Evolutionary conservation across 1,284 basidiomycete species (phyloP).

Genomic region (Ustilago curta): DNA sequence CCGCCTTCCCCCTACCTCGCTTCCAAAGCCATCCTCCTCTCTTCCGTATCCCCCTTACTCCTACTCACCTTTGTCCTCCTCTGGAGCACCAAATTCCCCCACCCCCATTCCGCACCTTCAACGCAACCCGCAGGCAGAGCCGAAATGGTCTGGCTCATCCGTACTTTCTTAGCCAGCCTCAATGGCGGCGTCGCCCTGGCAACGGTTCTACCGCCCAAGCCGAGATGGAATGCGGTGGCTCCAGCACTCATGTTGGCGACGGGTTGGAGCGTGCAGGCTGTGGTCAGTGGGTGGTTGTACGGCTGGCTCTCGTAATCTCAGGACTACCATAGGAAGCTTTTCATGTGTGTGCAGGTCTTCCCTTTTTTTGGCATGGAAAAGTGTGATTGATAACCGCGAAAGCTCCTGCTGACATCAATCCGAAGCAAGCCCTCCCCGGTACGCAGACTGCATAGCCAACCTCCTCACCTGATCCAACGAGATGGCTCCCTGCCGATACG

Average conservation of each 20-base stretch:
- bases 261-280: slow-evolving; percentile 76
- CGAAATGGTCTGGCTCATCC: slow-evolving; percentile 68
- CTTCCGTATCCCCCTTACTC: slow-evolving; percentile 86
- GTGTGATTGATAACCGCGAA: too few relatives aligned
- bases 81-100: slow-evolving; percentile 75
- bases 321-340: too few relatives aligned
- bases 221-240: background rate
- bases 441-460: slow-evolving; percentile 58
- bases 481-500: slow-evolving; percentile 64
- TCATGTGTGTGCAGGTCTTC: slow-evolving; percentile 70
- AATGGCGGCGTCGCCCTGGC: slow-evolving; percentile 44
- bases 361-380: background rate
- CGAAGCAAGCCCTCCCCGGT: slow-evolving; percentile 70
- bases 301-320: slow-evolving; percentile 7
- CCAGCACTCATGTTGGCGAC: slow-evolving; percentile 79
- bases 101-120: slow-evolving; percentile 1
- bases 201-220: slow-evolving; percentile 10
- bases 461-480: slow-evolving; percentile 62
- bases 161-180: slow-evolving; percentile 62
- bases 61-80: slow-evolving; percentile 84
- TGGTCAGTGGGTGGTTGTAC: slow-evolving; percentile 12
- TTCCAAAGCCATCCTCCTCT: slow-evolving; percentile 84
- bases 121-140: background rate
- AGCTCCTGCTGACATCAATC: slow-evolving; percentile 71
- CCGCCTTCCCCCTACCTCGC: slow-evolving; percentile 71